Percentiles rank a stretch among this genome's conserved stretches.
phyloP scores from a whole-genome alignment of 306 rosid species.

The Morella rubra region DNA sequence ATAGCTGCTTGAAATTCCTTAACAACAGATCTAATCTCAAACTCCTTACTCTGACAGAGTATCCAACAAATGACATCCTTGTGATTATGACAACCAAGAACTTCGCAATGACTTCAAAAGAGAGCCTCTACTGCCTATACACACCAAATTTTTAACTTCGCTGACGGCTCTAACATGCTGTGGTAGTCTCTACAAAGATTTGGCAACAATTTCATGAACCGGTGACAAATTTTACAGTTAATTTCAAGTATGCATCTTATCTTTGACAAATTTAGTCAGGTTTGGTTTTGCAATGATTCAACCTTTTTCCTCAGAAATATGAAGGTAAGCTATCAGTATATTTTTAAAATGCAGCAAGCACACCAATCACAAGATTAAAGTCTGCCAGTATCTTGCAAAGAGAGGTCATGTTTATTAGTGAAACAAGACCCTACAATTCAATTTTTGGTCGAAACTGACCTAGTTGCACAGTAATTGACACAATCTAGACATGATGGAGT shows the following conservation, averaged over 20 bases:
- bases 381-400: background rate
- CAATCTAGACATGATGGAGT: background rate
- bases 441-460: background rate
- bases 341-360: background rate
- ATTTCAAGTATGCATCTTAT: background rate
- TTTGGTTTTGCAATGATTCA: background rate
- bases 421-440: background rate
- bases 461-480: background rate
- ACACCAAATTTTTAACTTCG: background rate
- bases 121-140: background rate
- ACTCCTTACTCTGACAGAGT: background rate
- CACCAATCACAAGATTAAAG: background rate
- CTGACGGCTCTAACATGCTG: background rate
- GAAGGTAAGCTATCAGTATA: background rate
- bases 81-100: background rate
- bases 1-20: background rate
- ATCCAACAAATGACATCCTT: background rate
- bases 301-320: background rate
- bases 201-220: background rate
- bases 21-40: background rate
- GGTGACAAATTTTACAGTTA: background rate
- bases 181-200: background rate
- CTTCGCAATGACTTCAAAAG: background rate
- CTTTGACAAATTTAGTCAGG: background rate
- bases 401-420: background rate